These are phyloP conservation scores for Candida coleopterorum DNA, from an alignment of 805 yeast genomes.

Conservation along the genomic window DNA sequence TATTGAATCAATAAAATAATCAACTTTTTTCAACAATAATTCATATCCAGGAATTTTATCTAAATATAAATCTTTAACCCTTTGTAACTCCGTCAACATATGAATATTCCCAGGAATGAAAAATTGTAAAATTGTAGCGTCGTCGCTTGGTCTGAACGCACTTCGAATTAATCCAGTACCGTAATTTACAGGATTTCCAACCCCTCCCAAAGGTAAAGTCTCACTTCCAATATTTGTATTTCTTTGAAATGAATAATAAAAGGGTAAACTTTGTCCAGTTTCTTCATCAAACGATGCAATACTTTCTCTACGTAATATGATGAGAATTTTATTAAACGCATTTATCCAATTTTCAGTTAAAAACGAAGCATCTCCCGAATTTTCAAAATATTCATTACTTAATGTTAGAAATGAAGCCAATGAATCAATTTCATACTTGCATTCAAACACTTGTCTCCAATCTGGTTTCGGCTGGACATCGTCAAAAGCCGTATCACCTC, in stretches of 20 bases:
- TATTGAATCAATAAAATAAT: conserved; percentile 38
- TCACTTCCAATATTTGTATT: conserved; percentile 74
- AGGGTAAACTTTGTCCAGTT: conserved; percentile 44
- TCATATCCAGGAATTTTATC: conserved; percentile 2
- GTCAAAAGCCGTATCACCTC: conserved; percentile 54
- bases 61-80: conserved; percentile 21
- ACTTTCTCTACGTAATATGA: conserved; percentile 56
- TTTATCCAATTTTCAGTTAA: conserved; percentile 48
- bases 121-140: conserved; percentile 73
- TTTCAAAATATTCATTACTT: conserved; percentile 62
- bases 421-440: conserved; percentile 86
- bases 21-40: conserved; percentile 20
- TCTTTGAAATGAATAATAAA: conserved; percentile 66
- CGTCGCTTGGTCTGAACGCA: conserved; percentile 87
- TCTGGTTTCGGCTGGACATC: conserved; percentile 65
- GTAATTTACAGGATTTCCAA: conserved; percentile 76
- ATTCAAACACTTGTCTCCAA: conserved; percentile 73
- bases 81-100: conserved; percentile 57
- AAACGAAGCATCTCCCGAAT: conserved; percentile 48
- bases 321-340: conserved; percentile 50
- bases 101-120: conserved; percentile 87
- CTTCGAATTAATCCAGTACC: conserved; percentile 72
- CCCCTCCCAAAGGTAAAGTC: conserved; percentile 72
- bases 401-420: conserved; percentile 76
- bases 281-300: conserved; percentile 52